phyloP scores from a whole-genome alignment of 305 asterid species.

The Fraxinus baroniana region DNA sequence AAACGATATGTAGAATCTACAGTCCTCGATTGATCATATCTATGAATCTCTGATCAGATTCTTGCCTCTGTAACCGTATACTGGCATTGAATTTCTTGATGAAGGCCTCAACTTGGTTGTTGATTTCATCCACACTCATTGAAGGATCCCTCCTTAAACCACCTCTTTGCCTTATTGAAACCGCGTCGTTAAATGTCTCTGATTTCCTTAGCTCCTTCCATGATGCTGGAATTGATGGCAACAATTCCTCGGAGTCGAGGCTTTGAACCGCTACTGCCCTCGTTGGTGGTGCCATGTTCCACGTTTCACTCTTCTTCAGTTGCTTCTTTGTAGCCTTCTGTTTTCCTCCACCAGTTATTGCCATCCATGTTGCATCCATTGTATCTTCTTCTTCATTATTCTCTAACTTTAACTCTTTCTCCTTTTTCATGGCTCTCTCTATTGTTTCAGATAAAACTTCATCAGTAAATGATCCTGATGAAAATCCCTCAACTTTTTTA shows the following conservation, averaged over 20 bases:
- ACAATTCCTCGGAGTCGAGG: constrained; percentile 33
- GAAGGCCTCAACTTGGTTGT: constrained; percentile 41
- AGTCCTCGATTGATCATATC: constrained; percentile 31
- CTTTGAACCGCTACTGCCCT: neutral
- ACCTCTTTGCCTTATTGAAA: constrained; percentile 33
- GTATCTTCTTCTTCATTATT: constrained; percentile 25
- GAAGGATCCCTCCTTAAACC: constrained; percentile 48
- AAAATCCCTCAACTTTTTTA: neutral
- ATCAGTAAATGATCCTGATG: neutral
- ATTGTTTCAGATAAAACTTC: neutral
- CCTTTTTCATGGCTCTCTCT: neutral
- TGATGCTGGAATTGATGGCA: constrained; percentile 30
- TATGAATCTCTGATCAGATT: constrained; percentile 40
- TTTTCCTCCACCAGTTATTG: constrained; percentile 35
- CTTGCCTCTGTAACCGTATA: constrained; percentile 43
- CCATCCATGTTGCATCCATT: constrained; percentile 55
- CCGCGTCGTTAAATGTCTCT: constrained; percentile 51
- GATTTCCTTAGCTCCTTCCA: constrained; percentile 51
- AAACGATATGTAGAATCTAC: neutral
- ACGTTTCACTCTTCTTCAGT: constrained; percentile 36
- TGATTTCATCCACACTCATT: constrained; percentile 36
- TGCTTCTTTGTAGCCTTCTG: constrained; percentile 17
- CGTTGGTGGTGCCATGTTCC: constrained; percentile 26
- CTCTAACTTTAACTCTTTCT: neutral
- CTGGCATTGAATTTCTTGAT: constrained; percentile 37